Evolutionary conservation across 192 early-diverging fungal species (phyloP).

Genomic region (Coemansia biformis): DNA sequence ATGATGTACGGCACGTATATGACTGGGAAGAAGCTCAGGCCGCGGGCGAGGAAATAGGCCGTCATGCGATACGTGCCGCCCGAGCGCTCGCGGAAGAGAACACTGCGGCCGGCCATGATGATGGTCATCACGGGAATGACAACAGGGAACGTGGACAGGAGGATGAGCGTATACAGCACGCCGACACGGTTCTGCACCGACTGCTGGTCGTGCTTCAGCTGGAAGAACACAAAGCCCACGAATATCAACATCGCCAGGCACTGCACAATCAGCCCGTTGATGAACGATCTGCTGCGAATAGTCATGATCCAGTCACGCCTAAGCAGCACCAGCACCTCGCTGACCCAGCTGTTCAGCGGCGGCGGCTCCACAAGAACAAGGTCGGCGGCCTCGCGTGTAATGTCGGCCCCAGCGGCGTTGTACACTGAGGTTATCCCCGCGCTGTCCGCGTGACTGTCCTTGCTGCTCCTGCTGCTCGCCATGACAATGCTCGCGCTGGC

Average conservation of each 20-base stretch:
- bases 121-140: conserved; percentile 51
- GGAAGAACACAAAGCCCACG: conserved; percentile 54
- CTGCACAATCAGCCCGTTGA: conserved; percentile 23
- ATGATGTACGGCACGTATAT: conserved; percentile 16
- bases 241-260: conserved; percentile 38
- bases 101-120: conserved; percentile 42
- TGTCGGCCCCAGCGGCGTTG: conserved; percentile 10
- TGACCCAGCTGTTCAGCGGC: conserved; percentile 31
- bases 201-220: conserved; percentile 28
- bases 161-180: conserved; percentile 32
- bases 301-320: conserved; percentile 31
- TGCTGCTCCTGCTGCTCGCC: neutral
- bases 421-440: neutral
- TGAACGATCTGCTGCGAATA: conserved; percentile 21
- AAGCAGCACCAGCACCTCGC: conserved; percentile 19
- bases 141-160: conserved; percentile 51
- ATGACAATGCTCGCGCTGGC: conserved; percentile 5
- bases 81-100: conserved; percentile 58
- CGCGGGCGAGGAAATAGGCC: conserved; percentile 57
- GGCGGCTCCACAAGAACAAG: conserved; percentile 21
- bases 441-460: neutral
- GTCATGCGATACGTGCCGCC: conserved; percentile 57
- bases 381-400: conserved; percentile 29
- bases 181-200: conserved; percentile 52
- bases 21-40: conserved; percentile 49